phyloP scores from a whole-genome alignment of 2,329 filamentous ascomycete genomes.

The Claviceps spartinae region DNA sequence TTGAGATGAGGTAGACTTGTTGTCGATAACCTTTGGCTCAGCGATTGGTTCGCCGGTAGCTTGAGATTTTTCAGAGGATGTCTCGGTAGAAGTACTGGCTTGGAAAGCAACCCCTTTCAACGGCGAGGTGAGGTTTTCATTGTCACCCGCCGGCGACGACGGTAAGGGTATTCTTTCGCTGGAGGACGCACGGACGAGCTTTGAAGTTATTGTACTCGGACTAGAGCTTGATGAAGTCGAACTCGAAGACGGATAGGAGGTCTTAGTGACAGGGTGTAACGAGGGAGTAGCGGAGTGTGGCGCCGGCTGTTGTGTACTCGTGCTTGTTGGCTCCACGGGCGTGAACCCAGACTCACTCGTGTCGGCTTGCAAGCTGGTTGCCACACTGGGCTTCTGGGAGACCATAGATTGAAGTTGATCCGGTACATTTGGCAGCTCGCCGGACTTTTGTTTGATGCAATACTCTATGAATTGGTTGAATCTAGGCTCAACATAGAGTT shows the following conservation, averaged over 20 bases:
- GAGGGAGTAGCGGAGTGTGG: not conserved
- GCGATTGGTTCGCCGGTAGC: not conserved
- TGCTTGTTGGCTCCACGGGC: constrained; percentile 4
- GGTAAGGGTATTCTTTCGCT: not conserved
- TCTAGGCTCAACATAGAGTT: constrained; percentile 21
- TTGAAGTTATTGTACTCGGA: not conserved
- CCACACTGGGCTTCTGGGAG: constrained; percentile 10
- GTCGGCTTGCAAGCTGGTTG: constrained; percentile 14
- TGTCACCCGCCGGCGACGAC: not conserved
- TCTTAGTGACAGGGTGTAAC: not conserved
- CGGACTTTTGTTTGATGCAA: constrained; percentile 23
- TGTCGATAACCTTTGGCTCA: no score
- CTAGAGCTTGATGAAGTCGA: not conserved
- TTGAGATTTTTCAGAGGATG: not conserved
- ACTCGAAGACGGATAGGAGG: not conserved
- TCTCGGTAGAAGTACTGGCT: no score
- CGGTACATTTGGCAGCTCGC: constrained; percentile 6
- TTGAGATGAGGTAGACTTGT: no score
- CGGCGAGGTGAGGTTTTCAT: not conserved
- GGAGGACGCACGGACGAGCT: not conserved
- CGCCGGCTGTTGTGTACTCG: not conserved
- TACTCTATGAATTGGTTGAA: constrained; percentile 33
- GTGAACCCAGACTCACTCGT: constrained; percentile 12
- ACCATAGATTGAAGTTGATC: constrained; percentile 13
- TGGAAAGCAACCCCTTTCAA: not conserved